Percentiles rank a stretch among this genome's conserved stretches.
These are phyloP conservation scores for Protomyces arabidopsidicola DNA, from an alignment of 1,139 yeast genomes.

Conservation along the genomic window DNA sequence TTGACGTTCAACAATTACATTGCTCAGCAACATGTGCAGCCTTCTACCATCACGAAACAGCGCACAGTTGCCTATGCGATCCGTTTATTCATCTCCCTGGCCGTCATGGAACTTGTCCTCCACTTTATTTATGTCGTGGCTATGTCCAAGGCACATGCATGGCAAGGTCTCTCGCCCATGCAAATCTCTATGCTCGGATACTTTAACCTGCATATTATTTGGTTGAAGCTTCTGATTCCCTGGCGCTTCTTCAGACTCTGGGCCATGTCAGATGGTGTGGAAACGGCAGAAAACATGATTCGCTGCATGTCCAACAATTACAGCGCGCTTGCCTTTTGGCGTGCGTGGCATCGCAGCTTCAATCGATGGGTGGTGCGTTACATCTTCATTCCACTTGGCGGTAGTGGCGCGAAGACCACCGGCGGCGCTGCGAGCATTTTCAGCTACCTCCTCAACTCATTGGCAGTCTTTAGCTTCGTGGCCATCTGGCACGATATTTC, in stretches of 20 bases:
- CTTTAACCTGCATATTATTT: slow-evolving; percentile 81
- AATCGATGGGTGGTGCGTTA: slow-evolving; percentile 84
- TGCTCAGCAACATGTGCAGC: slow-evolving; percentile 52
- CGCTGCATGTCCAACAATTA: slow-evolving; percentile 93
- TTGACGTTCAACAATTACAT: slow-evolving; percentile 86
- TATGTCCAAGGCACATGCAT: slow-evolving; percentile 79
- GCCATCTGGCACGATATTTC: slow-evolving; percentile 99
- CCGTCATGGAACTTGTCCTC: slow-evolving; percentile 81
- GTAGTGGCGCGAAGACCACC: slow-evolving; percentile 84
- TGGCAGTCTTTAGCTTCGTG: slow-evolving; percentile 91
- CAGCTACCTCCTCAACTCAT: slow-evolving; percentile 55
- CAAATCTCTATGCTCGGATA: slow-evolving; percentile 92
- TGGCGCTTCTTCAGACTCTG: slow-evolving; percentile 95
- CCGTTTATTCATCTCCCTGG: slow-evolving; percentile 64
- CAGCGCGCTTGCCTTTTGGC: slow-evolving; percentile 91
- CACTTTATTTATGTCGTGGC: slow-evolving; percentile 93
- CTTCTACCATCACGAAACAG: slow-evolving; percentile 52
- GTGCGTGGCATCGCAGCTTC: slow-evolving; percentile 96
- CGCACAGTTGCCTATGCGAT: slow-evolving; percentile 60
- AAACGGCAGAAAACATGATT: slow-evolving; percentile 97
- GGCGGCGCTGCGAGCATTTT: slow-evolving; percentile 44
- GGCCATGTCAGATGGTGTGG: slow-evolving; percentile 85
- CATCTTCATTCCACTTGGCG: slow-evolving; percentile 27
- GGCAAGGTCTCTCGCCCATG: slow-evolving; percentile 86
- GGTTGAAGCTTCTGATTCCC: slow-evolving; percentile 82